These are phyloP conservation scores for Stromatinia cepivora DNA, from an alignment of 2,329 filamentous ascomycete species.

Conservation along the genomic window DNA sequence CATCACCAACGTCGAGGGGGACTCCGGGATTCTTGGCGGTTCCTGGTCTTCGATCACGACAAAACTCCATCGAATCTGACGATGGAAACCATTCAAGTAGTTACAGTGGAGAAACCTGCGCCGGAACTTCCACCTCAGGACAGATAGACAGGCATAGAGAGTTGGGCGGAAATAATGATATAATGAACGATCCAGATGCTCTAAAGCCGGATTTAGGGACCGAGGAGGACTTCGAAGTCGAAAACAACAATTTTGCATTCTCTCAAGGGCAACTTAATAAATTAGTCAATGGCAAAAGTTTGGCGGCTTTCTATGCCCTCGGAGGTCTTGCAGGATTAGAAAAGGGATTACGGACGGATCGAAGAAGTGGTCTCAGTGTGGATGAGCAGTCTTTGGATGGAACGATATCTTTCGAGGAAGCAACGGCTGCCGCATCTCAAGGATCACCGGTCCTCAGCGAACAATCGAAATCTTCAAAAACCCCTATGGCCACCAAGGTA, in stretches of 20 bases:
- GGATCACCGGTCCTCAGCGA: conserved; percentile 22
- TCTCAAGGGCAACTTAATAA: conserved; percentile 73
- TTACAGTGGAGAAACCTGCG: conserved; percentile 46
- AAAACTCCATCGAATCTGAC: conserved; percentile 64
- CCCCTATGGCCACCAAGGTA: conserved; percentile 27
- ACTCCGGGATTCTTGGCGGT: conserved; percentile 60
- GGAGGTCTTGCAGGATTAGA: conserved; percentile 73
- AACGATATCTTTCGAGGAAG: conserved; percentile 68
- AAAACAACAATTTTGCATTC: conserved; percentile 71
- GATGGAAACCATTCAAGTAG: conserved; percentile 50
- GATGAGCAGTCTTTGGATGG: conserved; percentile 68
- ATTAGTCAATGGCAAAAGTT: conserved; percentile 76
- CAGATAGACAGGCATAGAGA: conserved; percentile 46
- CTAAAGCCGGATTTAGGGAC: conserved; percentile 64
- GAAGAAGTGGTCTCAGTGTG: conserved; percentile 63
- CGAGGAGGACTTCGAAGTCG: conserved; percentile 66
- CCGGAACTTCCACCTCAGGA: conserved; percentile 39
- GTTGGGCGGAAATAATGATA: conserved; percentile 44
- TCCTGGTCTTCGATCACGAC: conserved; percentile 61
- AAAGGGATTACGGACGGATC: conserved; percentile 68
- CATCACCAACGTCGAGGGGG: conserved; percentile 57
- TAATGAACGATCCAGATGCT: conserved; percentile 53
- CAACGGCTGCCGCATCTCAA: conserved; percentile 36
- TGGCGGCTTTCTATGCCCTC: conserved; percentile 71
- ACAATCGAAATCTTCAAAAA: conserved; percentile 42